These are phyloP conservation scores for Diplodia sapinea DNA, from an alignment of 2,329 filamentous ascomycete genomes.

Conservation along the genomic window DNA sequence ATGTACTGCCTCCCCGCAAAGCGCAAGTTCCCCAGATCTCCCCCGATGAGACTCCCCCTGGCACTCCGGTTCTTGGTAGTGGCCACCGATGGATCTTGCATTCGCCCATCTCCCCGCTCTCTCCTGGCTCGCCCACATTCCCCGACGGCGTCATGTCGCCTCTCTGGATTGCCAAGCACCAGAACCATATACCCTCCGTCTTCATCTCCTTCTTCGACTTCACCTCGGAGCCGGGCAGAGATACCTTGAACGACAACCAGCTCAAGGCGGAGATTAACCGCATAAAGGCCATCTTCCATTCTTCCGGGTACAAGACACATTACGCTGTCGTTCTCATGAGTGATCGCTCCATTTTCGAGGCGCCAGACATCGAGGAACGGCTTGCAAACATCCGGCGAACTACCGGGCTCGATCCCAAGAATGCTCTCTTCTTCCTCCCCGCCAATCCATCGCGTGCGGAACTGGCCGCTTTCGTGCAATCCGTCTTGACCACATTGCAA, in stretches of 20 bases:
- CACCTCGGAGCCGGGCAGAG: constrained; percentile 72
- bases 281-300: constrained; percentile 70
- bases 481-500: constrained; percentile 74
- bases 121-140: constrained; percentile 80
- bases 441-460: constrained; percentile 74
- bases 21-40: constrained; percentile 64
- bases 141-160: constrained; percentile 87
- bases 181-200: constrained; percentile 78
- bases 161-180: constrained; percentile 87
- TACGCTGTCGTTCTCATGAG: constrained; percentile 79
- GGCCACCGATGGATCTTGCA: constrained; percentile 66
- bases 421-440: constrained; percentile 79
- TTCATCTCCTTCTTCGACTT: constrained; percentile 83
- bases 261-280: constrained; percentile 85
- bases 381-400: constrained; percentile 78
- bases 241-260: constrained; percentile 82
- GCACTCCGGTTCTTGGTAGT: constrained; percentile 59
- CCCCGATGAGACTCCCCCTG: constrained; percentile 56
- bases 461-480: constrained; percentile 73
- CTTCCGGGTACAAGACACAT: constrained; percentile 77
- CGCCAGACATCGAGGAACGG: constrained; percentile 72
- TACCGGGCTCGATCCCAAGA: constrained; percentile 81
- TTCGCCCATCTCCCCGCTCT: constrained; percentile 89
- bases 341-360: constrained; percentile 66
- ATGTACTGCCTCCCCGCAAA: constrained; percentile 66